Percentiles rank a stretch among this genome's conserved stretches.
Conservation (phyloP, 352 stramenopile genomes). For the Globisporangium rhizosaccharum region DNA sequence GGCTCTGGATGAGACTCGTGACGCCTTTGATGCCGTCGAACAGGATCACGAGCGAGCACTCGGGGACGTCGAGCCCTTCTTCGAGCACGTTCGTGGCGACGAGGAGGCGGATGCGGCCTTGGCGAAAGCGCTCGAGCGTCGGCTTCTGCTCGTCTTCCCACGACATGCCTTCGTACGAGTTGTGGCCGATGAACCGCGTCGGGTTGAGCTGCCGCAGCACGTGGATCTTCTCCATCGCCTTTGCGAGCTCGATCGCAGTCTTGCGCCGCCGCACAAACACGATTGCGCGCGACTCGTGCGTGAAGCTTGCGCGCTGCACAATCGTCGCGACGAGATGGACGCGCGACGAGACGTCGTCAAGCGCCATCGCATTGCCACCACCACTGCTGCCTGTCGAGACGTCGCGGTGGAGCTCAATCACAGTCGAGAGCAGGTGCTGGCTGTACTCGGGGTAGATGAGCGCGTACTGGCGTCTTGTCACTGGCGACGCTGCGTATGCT, state of each 20-base stretch:
- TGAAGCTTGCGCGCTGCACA: conserved; percentile 37
- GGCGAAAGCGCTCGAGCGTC: conserved; percentile 60
- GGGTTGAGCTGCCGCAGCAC: conserved; percentile 53
- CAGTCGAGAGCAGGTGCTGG: conserved; percentile 26
- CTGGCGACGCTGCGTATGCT: conserved; percentile 3
- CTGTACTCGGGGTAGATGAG: conserved; percentile 28
- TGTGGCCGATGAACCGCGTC: conserved; percentile 73
- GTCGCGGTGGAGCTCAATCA: conserved; percentile 16
- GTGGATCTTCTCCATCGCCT: conserved; percentile 56
- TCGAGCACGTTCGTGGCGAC: conserved; percentile 79
- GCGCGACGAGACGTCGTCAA: conserved; percentile 41
- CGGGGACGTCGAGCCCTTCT: conserved; percentile 69
- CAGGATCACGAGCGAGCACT: conserved; percentile 74
- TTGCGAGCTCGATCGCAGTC: conserved; percentile 62
- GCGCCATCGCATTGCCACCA: not conserved
- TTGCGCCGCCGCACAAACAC: conserved; percentile 70
- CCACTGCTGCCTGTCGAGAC: not conserved
- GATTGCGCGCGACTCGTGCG: conserved; percentile 61
- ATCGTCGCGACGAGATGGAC: conserved; percentile 47
- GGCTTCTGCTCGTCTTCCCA: conserved; percentile 77
- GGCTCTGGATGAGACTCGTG: conserved; percentile 77
- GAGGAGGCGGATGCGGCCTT: conserved; percentile 59
- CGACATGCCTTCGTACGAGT: conserved; percentile 76
- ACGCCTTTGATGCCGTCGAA: conserved; percentile 68
- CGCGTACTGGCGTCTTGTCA: conserved; percentile 19